Percentiles rank a stretch among this genome's conserved stretches.
These are phyloP conservation scores for Macaranga tanarius DNA, from an alignment of 441 rosid species.

Conservation along the genomic window DNA sequence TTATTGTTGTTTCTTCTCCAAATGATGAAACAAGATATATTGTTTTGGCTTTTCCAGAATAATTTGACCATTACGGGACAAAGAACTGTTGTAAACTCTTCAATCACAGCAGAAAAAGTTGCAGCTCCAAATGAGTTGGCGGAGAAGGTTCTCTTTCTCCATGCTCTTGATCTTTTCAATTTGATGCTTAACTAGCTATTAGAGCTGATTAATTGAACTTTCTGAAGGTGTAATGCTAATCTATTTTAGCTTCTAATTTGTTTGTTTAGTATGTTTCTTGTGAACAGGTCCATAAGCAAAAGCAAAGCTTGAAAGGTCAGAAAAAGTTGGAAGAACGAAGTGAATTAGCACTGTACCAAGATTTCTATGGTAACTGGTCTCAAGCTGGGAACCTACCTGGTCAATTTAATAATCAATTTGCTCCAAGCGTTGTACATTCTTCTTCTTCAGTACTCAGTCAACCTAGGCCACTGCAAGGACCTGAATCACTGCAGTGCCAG, in stretches of 20 bases:
- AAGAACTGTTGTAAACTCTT: conserved; percentile 27
- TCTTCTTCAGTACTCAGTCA: conserved; percentile 46
- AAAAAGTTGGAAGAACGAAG: conserved; percentile 43
- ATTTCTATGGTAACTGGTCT: conserved; percentile 45
- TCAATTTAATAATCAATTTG: conserved; percentile 48
- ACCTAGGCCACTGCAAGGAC: conserved; percentile 50
- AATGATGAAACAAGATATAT: conserved; percentile 7
- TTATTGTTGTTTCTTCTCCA: conserved; percentile 9
- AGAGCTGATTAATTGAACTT: background rate
- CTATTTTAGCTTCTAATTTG: background rate
- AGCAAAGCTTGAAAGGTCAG: conserved; percentile 45
- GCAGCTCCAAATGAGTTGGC: conserved; percentile 25
- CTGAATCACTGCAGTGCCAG: conserved; percentile 53
- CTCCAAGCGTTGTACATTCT: conserved; percentile 35
- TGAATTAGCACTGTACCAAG: conserved; percentile 41
- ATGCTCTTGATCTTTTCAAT: background rate
- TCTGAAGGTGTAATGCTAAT: background rate
- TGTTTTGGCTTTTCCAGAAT: conserved; percentile 35
- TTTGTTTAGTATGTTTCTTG: background rate
- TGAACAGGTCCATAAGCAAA: conserved; percentile 53
- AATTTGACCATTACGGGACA: conserved; percentile 33
- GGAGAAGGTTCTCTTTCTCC: conserved; percentile 37
- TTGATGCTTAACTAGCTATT: background rate
- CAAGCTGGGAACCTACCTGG: conserved; percentile 40
- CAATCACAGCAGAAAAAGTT: conserved; percentile 30